Evolutionary conservation across 257 asterid genomes (phyloP).

Genomic region (Linaria vulgaris): DNA sequence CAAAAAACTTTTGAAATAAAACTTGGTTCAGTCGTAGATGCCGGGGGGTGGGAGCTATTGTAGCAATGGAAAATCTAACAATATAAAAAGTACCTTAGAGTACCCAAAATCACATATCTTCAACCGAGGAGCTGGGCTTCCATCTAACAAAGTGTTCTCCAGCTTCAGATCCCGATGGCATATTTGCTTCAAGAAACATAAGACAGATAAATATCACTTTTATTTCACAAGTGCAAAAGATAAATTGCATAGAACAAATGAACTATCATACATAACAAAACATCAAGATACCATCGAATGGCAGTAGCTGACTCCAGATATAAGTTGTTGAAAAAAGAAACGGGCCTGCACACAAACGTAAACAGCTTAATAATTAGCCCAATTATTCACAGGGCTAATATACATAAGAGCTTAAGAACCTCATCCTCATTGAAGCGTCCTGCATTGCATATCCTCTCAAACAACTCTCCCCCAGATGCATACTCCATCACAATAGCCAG

Average conservation of each 20-base stretch:
- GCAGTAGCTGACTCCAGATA: conserved; percentile 95
- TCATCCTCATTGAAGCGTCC: conserved; percentile 93
- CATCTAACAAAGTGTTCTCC: conserved; percentile 85
- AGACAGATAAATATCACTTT: conserved; percentile 23
- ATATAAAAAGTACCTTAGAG: conserved; percentile 59
- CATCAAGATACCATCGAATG: conserved; percentile 64
- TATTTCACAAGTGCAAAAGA: neutral
- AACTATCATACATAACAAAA: conserved; percentile 13
- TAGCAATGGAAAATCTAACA: neutral
- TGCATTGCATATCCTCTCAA: conserved; percentile 77
- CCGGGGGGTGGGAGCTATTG: no score
- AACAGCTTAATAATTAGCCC: neutral
- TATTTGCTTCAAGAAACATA: conserved; percentile 56
- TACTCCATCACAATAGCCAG: conserved; percentile 93
- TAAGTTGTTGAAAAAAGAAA: conserved; percentile 87
- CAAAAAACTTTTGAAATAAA: conserved; percentile 1
- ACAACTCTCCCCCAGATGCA: conserved; percentile 95
- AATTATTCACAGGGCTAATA: neutral
- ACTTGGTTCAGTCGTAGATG: neutral
- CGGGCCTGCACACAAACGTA: conserved; percentile 59
- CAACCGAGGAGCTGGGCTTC: conserved; percentile 87
- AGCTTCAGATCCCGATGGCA: conserved; percentile 91
- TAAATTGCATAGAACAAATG: neutral
- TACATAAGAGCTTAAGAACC: conserved; percentile 40
- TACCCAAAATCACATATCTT: conserved; percentile 94